Evolutionary conservation across 805 yeast genomes (phyloP).

Genomic region (Kodamaea fukazawae): DNA sequence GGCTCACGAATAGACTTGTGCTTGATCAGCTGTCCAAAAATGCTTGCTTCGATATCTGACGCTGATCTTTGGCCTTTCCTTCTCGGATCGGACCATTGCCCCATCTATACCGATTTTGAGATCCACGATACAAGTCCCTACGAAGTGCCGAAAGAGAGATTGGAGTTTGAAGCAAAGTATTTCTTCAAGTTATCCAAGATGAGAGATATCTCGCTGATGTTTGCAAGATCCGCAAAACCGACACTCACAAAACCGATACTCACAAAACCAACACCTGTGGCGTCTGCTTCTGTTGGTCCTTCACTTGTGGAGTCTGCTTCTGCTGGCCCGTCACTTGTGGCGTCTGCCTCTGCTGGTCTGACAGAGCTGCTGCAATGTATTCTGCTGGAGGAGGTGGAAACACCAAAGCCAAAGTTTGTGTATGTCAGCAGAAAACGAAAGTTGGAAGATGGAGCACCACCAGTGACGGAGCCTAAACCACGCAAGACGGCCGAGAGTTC

Average conservation of each 20-base stretch:
- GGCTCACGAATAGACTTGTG: constrained; percentile 89
- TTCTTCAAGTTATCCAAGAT: constrained; percentile 21
- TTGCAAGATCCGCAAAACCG: constrained; percentile 14
- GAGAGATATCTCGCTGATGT: constrained; percentile 34
- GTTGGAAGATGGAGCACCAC: too few species aligned
- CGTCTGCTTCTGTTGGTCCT: too few species aligned
- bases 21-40: constrained; percentile 40
- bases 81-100: constrained; percentile 94
- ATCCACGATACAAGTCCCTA: constrained; percentile 9
- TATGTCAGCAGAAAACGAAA: constrained; percentile 19
- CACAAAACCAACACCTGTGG: too few species aligned
- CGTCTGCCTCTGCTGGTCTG: too few species aligned
- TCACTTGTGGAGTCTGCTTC: too few species aligned
- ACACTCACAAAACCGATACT: not conserved
- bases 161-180: constrained; percentile 22
- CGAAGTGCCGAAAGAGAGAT: not conserved
- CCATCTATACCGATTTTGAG: constrained; percentile 69
- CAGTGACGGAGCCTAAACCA: too few species aligned
- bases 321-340: too few species aligned
- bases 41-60: constrained; percentile 32
- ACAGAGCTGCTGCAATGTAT: too few species aligned
- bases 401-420: constrained; percentile 10
- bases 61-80: constrained; percentile 66
- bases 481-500: too few species aligned
- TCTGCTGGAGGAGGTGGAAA: too few species aligned